Percentiles rank a stretch among this genome's conserved stretches.
Conservation (phyloP, 2,329 filamentous ascomycete species). For the Curvularia spicifera region DNA sequence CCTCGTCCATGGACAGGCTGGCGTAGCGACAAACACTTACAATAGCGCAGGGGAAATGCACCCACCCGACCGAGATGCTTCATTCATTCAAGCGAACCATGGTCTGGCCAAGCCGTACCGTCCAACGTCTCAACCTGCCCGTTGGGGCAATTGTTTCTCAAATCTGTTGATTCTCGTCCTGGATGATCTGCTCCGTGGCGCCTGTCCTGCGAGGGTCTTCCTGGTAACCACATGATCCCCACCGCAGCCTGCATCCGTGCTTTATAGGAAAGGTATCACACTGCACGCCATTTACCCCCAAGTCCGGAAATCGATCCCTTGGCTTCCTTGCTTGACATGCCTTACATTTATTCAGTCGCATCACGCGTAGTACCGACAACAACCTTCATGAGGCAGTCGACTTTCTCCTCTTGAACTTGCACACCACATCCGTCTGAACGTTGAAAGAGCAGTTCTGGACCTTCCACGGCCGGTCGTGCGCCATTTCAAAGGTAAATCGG, state of each 20-base stretch:
- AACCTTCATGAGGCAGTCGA: not conserved
- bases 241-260: not conserved
- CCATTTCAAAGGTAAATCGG: constrained; percentile 25
- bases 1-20: not conserved
- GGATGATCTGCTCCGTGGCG: constrained; percentile 37
- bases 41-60: not conserved
- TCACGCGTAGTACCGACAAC: not conserved
- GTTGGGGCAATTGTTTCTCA: constrained; percentile 23
- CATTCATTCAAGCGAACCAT: constrained; percentile 18
- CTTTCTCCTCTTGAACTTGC: constrained; percentile 14
- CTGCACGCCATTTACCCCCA: not conserved
- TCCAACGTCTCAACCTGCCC: constrained; percentile 27
- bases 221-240: constrained; percentile 5
- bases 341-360: not conserved
- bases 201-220: constrained; percentile 9
- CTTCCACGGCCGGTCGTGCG: constrained; percentile 31
- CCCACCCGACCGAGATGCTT: not conserved
- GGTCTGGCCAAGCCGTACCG: constrained; percentile 10
- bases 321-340: not conserved
- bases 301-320: not conserved
- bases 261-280: not conserved
- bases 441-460: constrained; percentile 30
- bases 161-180: constrained; percentile 31
- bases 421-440: constrained; percentile 26
- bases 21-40: not conserved